Evolutionary conservation across 225 moss, liverwort and hornwort genomes (phyloP).

Genomic region (Pseudoscleropodium purum): DNA sequence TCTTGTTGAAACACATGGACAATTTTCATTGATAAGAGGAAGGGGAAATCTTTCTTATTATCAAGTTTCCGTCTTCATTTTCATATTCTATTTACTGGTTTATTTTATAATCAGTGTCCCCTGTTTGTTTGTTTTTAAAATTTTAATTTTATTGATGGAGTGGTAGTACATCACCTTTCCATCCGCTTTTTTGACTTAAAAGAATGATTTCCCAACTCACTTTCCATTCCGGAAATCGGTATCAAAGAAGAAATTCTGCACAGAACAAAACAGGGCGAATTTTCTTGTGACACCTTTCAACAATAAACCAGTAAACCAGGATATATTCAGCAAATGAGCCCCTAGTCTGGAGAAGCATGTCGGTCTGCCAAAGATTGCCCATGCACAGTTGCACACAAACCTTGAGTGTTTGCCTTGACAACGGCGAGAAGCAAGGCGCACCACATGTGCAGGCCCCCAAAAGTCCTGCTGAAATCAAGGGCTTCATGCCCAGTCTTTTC

Average conservation of each 20-base stretch:
- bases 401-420: background rate
- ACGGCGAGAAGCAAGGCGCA: background rate
- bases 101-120: background rate
- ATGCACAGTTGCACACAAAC: background rate
- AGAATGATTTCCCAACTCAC: background rate
- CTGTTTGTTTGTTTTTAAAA: no score
- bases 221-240: background rate
- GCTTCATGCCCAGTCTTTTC: background rate
- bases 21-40: no score
- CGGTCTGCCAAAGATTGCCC: background rate
- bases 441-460: background rate
- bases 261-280: background rate
- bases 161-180: background rate
- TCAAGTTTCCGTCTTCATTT: background rate
- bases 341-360: background rate
- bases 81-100: background rate
- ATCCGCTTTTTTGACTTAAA: background rate
- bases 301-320: background rate
- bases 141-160: background rate
- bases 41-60: no score
- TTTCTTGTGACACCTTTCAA: background rate
- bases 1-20: no score
- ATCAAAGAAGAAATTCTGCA: background rate
- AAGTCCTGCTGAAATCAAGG: constrained; percentile 22
- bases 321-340: background rate